Evolutionary conservation across 805 yeast species (phyloP).

Genomic region (Candida sphagnicola): DNA sequence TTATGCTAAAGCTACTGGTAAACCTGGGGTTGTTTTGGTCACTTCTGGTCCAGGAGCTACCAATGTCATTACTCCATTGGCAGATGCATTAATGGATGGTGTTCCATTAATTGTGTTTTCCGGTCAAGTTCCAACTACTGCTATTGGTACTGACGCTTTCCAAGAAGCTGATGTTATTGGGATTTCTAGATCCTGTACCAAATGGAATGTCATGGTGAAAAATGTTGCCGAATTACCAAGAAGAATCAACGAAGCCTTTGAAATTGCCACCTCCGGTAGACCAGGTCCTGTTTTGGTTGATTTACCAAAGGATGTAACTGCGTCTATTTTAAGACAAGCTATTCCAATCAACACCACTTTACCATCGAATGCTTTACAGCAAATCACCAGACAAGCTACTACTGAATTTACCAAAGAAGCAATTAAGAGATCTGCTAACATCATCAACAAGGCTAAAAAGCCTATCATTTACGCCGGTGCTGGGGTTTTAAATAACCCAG

Average conservation of each 20-base stretch:
- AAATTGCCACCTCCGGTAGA: conserved; percentile 92
- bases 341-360: conserved; percentile 78
- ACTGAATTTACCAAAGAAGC: conserved; percentile 73
- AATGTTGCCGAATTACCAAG: conserved; percentile 90
- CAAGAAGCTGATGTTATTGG: conserved; percentile 99
- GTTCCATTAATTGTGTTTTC: conserved; percentile 95
- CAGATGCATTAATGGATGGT: conserved; percentile 96
- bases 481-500: conserved; percentile 76
- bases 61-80: conserved; percentile 96
- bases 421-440: conserved; percentile 69
- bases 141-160: conserved; percentile 98
- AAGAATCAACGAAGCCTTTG: conserved; percentile 96
- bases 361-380: conserved; percentile 68
- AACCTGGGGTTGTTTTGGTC: conserved; percentile 95
- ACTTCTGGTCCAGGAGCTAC: conserved; percentile 99
- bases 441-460: conserved; percentile 77
- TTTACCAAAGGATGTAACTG: conserved; percentile 96
- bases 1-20: conserved; percentile 92
- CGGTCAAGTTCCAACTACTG: conserved; percentile 94
- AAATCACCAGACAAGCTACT: conserved; percentile 64
- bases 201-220: conserved; percentile 99
- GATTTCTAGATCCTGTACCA: conserved; percentile 94
- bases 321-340: conserved; percentile 78
- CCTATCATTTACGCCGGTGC: conserved; percentile 92
- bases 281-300: conserved; percentile 99